These are phyloP conservation scores for Parastagonospora avenae DNA, from an alignment of 2,329 filamentous ascomycete genomes.

Conservation along the genomic window DNA sequence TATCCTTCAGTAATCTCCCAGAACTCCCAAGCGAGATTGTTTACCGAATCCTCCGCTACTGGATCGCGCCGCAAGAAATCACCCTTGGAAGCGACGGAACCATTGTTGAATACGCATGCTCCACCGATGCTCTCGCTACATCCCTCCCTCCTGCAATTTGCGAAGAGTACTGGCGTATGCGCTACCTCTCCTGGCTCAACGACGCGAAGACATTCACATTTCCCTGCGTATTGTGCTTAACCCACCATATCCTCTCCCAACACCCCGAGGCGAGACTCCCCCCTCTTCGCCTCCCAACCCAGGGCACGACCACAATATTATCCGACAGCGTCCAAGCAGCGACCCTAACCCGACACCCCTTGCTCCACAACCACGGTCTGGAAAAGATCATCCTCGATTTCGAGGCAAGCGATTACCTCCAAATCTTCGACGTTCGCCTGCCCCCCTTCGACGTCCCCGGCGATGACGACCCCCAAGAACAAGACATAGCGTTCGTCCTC, in stretches of 20 bases:
- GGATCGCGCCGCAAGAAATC: not conserved
- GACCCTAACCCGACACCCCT: not conserved
- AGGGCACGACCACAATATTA: not conserved
- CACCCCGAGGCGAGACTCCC: not conserved
- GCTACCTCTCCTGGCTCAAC: constrained; percentile 7
- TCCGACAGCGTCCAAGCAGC: not conserved
- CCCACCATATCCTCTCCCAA: constrained; percentile 1
- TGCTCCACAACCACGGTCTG: constrained; percentile 9
- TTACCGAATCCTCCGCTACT: not conserved
- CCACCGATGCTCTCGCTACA: not conserved
- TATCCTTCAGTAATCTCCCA: too few relatives aligned
- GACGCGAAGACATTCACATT: constrained; percentile 9
- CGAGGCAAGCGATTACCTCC: constrained; percentile 10
- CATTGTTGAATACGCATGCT: not conserved
- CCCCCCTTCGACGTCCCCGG: constrained; percentile 15
- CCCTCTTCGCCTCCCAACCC: not conserved
- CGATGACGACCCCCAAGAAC: not conserved
- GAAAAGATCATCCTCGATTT: constrained; percentile 18
- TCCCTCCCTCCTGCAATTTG: constrained; percentile 4
- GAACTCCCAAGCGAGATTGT: not conserved
- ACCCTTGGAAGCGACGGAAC: not conserved
- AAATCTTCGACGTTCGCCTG: constrained; percentile 14
- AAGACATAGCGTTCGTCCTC: constrained; percentile 7
- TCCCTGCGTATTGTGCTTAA: constrained; percentile 8
- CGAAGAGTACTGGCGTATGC: constrained; percentile 3